phyloP scores from a whole-genome alignment of 2,329 filamentous ascomycete species.

The Colletotrichum endophyticum region DNA sequence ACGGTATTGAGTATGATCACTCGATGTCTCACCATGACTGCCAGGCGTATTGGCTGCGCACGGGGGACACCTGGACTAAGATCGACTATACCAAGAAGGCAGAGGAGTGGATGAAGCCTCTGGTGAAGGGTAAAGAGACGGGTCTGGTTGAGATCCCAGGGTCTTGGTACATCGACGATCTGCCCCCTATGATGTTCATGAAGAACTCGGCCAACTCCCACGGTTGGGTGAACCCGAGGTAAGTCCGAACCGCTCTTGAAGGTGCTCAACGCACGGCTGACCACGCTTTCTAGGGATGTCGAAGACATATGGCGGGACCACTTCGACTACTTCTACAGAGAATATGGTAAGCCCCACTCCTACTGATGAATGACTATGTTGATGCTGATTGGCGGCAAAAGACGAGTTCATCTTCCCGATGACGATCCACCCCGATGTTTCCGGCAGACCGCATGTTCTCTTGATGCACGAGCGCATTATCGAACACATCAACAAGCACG shows the following conservation, averaged over 20 bases:
- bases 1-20: slow-evolving; percentile 75
- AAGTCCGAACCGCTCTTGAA: background rate
- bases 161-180: slow-evolving; percentile 68
- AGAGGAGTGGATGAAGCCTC: slow-evolving; percentile 70
- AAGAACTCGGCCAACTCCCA: slow-evolving; percentile 69
- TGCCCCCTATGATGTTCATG: slow-evolving; percentile 76
- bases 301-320: slow-evolving; percentile 71
- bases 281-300: slow-evolving; percentile 44
- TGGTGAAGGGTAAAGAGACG: slow-evolving; percentile 62
- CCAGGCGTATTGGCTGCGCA: slow-evolving; percentile 67
- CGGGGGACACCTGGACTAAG: slow-evolving; percentile 69
- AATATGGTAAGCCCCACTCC: slow-evolving; percentile 47
- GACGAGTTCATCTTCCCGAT: slow-evolving; percentile 81
- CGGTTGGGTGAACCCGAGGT: slow-evolving; percentile 58
- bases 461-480: slow-evolving; percentile 76
- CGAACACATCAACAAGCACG: slow-evolving; percentile 68
- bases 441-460: slow-evolving; percentile 72
- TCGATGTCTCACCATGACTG: slow-evolving; percentile 70
- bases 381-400: background rate
- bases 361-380: rapidly evolving
- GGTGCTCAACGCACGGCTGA: background rate
- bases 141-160: slow-evolving; percentile 70
- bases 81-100: slow-evolving; percentile 70
- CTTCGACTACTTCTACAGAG: slow-evolving; percentile 76
- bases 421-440: slow-evolving; percentile 77